phyloP scores from a whole-genome alignment of 768 basidiomycete species.

The Amyloporia xantha region DNA sequence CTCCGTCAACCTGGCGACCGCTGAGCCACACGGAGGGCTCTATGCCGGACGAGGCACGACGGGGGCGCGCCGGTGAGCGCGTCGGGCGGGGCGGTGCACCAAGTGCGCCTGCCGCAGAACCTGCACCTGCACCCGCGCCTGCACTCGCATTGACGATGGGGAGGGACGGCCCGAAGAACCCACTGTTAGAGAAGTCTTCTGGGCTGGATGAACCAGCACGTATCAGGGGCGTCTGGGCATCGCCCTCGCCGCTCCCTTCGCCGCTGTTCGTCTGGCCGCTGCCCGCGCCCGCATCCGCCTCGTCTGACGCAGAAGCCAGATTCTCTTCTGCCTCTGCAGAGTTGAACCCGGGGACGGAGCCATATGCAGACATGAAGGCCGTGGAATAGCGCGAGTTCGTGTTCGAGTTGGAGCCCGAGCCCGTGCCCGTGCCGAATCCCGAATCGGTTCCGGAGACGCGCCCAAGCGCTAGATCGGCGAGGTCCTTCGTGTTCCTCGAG shows the following conservation, averaged over 20 bases:
- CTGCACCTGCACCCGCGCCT: no score
- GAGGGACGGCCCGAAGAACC: not conserved
- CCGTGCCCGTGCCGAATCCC: not conserved
- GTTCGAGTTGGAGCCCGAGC: not conserved
- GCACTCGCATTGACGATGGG: not conserved
- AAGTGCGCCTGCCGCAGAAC: no score
- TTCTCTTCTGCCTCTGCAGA: not conserved
- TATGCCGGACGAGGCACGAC: constrained; percentile 3
- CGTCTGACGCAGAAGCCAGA: no score
- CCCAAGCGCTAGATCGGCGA: constrained; percentile 1
- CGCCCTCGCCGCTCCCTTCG: constrained; percentile 10
- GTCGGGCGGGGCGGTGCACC: constrained; percentile 6
- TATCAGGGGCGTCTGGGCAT: constrained; percentile 6
- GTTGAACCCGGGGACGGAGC: not conserved
- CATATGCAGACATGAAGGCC: not conserved
- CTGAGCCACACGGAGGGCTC: constrained; percentile 16
- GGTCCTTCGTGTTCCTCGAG: not conserved
- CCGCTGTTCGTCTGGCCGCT: not conserved
- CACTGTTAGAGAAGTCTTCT: not conserved
- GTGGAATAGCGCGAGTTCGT: not conserved
- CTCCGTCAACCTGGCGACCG: constrained; percentile 7
- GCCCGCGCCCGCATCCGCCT: not conserved
- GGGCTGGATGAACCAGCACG: no score
- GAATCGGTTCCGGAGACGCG: not conserved
- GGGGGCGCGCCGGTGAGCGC: constrained; percentile 8